Percentiles rank a stretch among this genome's conserved stretches.
These are phyloP conservation scores for Clathrospora elynae DNA, from an alignment of 2,329 filamentous ascomycete species.

Conservation along the genomic window DNA sequence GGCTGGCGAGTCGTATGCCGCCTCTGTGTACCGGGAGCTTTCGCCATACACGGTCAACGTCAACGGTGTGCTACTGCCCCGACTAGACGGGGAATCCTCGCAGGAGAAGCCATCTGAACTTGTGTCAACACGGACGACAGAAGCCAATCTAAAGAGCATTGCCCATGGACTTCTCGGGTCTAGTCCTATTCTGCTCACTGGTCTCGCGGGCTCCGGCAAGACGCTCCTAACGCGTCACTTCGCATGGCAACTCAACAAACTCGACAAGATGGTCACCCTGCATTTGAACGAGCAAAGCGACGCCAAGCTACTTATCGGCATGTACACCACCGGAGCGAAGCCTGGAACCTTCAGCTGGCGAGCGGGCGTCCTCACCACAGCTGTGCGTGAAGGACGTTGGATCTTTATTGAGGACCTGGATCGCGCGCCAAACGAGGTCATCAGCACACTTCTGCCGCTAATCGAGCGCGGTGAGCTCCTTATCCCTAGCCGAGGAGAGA, in stretches of 20 bases:
- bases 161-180: slow-evolving; percentile 68
- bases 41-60: slow-evolving; percentile 43
- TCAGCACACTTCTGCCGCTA: slow-evolving; percentile 88
- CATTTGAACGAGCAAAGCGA: slow-evolving; percentile 98
- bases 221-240: slow-evolving; percentile 83
- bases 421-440: slow-evolving; percentile 89
- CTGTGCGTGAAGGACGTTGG: slow-evolving; percentile 93
- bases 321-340: slow-evolving; percentile 87
- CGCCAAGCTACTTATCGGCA: slow-evolving; percentile 90
- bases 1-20: slow-evolving; percentile 1
- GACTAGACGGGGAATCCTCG: slow-evolving; percentile 39
- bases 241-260: slow-evolving; percentile 77
- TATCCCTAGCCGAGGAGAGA: slow-evolving; percentile 87
- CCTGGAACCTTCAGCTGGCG: slow-evolving; percentile 93
- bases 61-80: slow-evolving; percentile 48
- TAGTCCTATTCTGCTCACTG: slow-evolving; percentile 79
- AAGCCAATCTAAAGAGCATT: slow-evolving; percentile 71
- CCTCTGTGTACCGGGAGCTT: slow-evolving; percentile 26
- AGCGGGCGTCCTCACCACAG: slow-evolving; percentile 89
- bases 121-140: slow-evolving; percentile 73
- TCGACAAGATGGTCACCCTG: slow-evolving; percentile 84
- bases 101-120: slow-evolving; percentile 35
- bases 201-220: slow-evolving; percentile 86
- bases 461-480: slow-evolving; percentile 91
- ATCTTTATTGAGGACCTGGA: slow-evolving; percentile 97